Percentiles rank a stretch among this genome's conserved stretches.
phyloP scores from a whole-genome alignment of 2,329 filamentous ascomycete species.

The Lecanoromycetidae sp. region DNA sequence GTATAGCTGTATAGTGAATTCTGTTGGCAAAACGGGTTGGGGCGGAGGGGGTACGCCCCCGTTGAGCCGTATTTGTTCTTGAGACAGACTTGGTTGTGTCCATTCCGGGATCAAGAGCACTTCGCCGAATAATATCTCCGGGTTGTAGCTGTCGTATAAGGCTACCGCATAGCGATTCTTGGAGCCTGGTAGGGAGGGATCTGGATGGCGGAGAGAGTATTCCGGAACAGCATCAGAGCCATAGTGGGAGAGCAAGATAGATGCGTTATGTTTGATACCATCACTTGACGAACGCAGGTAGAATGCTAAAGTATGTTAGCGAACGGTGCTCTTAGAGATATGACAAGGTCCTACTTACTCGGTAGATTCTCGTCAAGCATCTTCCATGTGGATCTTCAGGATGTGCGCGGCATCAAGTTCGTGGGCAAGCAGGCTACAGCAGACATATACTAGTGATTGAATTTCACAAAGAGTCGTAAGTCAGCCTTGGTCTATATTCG shows the following conservation, averaged over 20 bases:
- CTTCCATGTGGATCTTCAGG: not conserved
- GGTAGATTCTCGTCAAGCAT: constrained; percentile 97
- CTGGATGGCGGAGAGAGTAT: constrained; percentile 67
- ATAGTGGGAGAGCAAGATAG: constrained; percentile 51
- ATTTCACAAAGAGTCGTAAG: too few species aligned
- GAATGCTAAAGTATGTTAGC: constrained; percentile 36
- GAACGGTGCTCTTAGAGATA: not conserved
- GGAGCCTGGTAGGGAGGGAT: constrained; percentile 56
- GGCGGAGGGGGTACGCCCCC: constrained; percentile 54
- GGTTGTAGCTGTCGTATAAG: constrained; percentile 68
- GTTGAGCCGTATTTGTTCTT: constrained; percentile 62
- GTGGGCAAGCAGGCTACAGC: too few species aligned
- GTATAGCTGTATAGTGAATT: constrained; percentile 80
- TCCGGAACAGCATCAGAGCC: constrained; percentile 68
- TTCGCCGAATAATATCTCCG: constrained; percentile 76
- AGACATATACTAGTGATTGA: too few species aligned
- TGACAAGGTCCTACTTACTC: constrained; percentile 38
- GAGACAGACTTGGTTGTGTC: constrained; percentile 68
- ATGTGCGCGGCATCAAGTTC: too few species aligned
- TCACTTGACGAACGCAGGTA: constrained; percentile 45
- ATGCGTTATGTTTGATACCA: constrained; percentile 28
- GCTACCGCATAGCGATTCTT: constrained; percentile 79
- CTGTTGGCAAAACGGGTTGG: constrained; percentile 60
- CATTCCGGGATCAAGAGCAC: constrained; percentile 75
- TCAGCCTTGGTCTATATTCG: too few species aligned